Base-by-base conservation (phyloP, 805 yeast genomes). In the Diddensiella transvaalensis region DNA sequence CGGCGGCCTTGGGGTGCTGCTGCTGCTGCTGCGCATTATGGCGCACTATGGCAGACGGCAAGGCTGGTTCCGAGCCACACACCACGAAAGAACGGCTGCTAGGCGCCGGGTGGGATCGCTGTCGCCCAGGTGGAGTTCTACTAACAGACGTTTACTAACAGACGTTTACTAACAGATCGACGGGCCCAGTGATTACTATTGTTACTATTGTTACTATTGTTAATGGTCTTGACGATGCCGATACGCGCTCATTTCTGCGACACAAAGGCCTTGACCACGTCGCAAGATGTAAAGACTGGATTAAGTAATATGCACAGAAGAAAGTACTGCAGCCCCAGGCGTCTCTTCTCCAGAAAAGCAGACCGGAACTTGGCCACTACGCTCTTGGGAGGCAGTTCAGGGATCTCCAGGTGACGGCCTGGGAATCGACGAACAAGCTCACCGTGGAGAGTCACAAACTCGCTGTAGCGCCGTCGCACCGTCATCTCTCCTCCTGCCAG, bases 401-500 rank as follows among this genome's bases (percentile, higher is more conserved):
- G 77, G 13, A 79, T 64, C 48, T 70, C 68, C n/a, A 57, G 55
- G 11, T 45, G 35, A n/a, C 60, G 57, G 0, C 56, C 51, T 0
- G 78, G 76, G 51, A 68, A 75, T 26, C 62, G 66, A 2, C 37
- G 41, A 11, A 57, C 59, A 18, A 84, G 61, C 3, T 56, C 51
- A 1, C 57, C 57, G 22, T 83, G 70, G 30, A 87, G 69, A 26
- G 49, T 52, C 35, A 66, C 81, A 51, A 87, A 77, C 40, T 86
- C 91, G 30, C 79, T 75, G 63, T 83, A 87, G 33, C 96, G 62
- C 60, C 77, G 79, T 60, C 79, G 76, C 3, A 79, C 57, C 40
- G 66, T 61, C 17, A 84, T 71, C 2, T 55, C 51, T 1, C 68
- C 59, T 1, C 65, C 68, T 3, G 53, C 53, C 3, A 57, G 35